A percentile compares a stretch with the other conserved stretches of the same genome.
Evolutionary conservation across 345 rosid genomes (phyloP).

Genomic region (Moricandia moricandioides): DNA sequence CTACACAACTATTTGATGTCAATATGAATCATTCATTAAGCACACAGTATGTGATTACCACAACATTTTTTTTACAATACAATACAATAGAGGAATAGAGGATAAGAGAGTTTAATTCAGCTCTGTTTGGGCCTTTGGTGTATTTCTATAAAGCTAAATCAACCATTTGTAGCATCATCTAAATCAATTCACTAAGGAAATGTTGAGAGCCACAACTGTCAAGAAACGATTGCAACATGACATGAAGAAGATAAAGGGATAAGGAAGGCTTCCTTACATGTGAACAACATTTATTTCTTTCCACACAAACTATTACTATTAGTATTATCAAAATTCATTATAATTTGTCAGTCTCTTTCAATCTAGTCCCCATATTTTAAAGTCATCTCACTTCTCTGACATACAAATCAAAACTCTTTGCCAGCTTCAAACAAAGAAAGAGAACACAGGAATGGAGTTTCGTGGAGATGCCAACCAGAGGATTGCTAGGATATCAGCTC

Average conservation of each 20-base stretch:
- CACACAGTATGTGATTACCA: neutral
- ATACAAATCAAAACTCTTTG: slow-evolving; percentile 8
- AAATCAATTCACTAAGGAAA: neutral
- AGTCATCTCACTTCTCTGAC: slow-evolving; percentile 32
- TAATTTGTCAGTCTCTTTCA: slow-evolving; percentile 35
- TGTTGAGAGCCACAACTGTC: slow-evolving; percentile 42
- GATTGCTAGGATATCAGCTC: slow-evolving; percentile 62
- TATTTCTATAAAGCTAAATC: neutral
- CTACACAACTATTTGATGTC: slow-evolving; percentile 11
- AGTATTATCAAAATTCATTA: neutral
- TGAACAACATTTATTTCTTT: slow-evolving; percentile 38
- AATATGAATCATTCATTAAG: slow-evolving; percentile 9
- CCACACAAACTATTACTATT: slow-evolving; percentile 43
- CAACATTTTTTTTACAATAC: neutral
- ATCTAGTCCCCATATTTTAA: slow-evolving; percentile 35
- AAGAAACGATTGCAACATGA: neutral
- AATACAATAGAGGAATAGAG: neutral
- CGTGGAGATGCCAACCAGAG: slow-evolving; percentile 48
- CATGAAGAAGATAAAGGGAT: slow-evolving; percentile 37
- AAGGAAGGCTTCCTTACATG: slow-evolving; percentile 41
- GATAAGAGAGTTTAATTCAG: neutral
- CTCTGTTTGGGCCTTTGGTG: slow-evolving; percentile 14
- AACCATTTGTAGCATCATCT: neutral
- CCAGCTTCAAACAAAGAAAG: slow-evolving; percentile 18
- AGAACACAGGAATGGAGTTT: slow-evolving; percentile 46